A percentile compares a stretch with the other conserved stretches of the same genome.
phyloP scores from a whole-genome alignment of 2,329 filamentous ascomycete genomes.

The Tolypocladium pustulatum region DNA sequence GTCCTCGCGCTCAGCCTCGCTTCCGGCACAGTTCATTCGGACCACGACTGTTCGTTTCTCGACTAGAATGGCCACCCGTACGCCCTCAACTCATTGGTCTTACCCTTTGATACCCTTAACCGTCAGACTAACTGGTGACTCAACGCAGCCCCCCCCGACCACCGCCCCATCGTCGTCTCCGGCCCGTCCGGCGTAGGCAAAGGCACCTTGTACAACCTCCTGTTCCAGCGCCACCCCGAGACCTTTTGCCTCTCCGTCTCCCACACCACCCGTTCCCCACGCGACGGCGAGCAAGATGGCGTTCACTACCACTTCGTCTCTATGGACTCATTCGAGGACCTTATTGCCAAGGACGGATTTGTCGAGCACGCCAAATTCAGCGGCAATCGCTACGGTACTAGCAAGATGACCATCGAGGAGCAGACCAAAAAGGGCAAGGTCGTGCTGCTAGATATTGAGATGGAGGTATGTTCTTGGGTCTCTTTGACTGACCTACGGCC shows the following conservation, averaged over 20 bases:
- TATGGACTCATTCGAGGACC: constrained; percentile 53
- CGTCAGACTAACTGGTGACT: neutral
- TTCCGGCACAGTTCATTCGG: neutral
- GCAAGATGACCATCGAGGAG: constrained; percentile 66
- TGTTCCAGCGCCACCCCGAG: constrained; percentile 48
- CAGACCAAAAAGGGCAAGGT: constrained; percentile 60
- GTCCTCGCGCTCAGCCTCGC: neutral
- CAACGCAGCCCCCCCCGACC: constrained; percentile 27
- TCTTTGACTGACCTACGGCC: neutral
- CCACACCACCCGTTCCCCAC: constrained; percentile 73
- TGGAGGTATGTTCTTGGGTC: constrained; percentile 53
- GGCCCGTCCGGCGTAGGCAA: constrained; percentile 73
- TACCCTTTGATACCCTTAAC: neutral
- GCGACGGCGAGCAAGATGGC: constrained; percentile 64
- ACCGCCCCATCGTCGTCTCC: constrained; percentile 62
- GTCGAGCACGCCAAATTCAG: constrained; percentile 82
- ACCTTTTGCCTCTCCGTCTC: constrained; percentile 47
- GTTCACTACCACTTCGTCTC: constrained; percentile 73
- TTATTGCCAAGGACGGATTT: constrained; percentile 63
- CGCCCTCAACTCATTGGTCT: neutral
- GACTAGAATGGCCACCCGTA: constrained; percentile 12
- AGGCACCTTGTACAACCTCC: constrained; percentile 64
- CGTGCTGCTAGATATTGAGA: constrained; percentile 90
- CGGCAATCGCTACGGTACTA: constrained; percentile 80
- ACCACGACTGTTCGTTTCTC: neutral